Conservation (phyloP, 768 basidiomycete species). For the Mycena crocata region DNA sequence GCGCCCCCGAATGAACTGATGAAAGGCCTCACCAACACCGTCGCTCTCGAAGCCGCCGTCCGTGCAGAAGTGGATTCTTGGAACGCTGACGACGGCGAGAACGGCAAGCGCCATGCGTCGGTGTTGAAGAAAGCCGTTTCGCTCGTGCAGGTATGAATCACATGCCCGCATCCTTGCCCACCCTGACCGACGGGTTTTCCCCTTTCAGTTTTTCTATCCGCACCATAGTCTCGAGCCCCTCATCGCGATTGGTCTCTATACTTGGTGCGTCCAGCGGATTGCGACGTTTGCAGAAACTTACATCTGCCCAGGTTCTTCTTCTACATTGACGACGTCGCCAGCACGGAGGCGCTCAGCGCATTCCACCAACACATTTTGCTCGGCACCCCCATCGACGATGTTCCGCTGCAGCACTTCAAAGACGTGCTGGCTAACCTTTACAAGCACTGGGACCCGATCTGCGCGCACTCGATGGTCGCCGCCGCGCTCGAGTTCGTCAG, state of each 20-base stretch:
- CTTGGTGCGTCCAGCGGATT: conserved; percentile 25
- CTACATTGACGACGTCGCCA: conserved; percentile 35
- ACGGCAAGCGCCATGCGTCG: neutral
- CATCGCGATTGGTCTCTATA: conserved; percentile 31
- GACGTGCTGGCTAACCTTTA: conserved; percentile 25
- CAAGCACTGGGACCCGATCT: conserved; percentile 32
- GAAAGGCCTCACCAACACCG: neutral
- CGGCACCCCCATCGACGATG: conserved; percentile 33
- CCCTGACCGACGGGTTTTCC: neutral
- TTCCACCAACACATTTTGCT: conserved; percentile 35
- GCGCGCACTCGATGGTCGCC: conserved; percentile 33
- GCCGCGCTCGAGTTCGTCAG: conserved; percentile 35
- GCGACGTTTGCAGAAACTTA: neutral
- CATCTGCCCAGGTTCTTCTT: conserved; percentile 31
- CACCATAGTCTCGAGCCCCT: conserved; percentile 35
- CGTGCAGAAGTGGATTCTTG: neutral
- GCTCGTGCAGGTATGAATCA: conserved; percentile 2
- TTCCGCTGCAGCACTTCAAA: conserved; percentile 31
- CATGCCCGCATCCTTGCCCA: too few species aligned
- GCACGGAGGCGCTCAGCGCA: conserved; percentile 16
- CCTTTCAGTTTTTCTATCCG: conserved; percentile 37
- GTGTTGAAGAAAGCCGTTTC: conserved; percentile 1
- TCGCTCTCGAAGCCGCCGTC: neutral
- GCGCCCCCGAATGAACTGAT: neutral
- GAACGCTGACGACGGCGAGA: neutral